Evolutionary conservation across 140 eudicot species (phyloP), one percentile per base, ranked within the genome.

Genomic region (Cichorium intybus): DNA sequence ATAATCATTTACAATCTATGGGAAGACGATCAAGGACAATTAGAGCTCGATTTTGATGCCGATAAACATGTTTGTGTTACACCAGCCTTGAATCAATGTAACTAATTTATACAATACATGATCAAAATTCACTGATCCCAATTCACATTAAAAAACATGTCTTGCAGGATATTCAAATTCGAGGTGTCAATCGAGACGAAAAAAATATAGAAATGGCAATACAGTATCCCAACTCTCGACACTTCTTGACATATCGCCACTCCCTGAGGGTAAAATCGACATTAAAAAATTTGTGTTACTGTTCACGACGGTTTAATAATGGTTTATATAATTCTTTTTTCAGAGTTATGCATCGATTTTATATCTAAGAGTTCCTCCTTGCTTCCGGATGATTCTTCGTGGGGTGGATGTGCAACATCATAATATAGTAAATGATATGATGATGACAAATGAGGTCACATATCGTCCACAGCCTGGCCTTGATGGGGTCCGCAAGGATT

Each of bases 271-370:
- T 65, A 65, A 49, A 4, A 3, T 14, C 49, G 17, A 2, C 49
- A 43, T 43, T 43, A 0, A 11, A 43, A 1, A 11, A 11, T 39
- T 0, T 2, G 4, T 35, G 9, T 23, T 35, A 37, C 10, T 58
- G 55, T 66, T 27, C 27, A 58, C 39, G 37, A 39, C 49, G 17
- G 62, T 48, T 67, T 66, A 24, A 67, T 74, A 10, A 48, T 50
- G 5, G 2, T 57, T 4, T 57, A 0, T 17, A 20, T 37, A 8
- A 21, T 45, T 37, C n/a, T n/a, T 69, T 77, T 26, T 21, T 67
- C 87, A 90, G 97, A 90, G 96, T 70, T 90, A 90, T 75, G 90
- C 89, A 51, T 86, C 97, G 26, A 90, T 90, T 65, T 83, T 90
- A 22, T 90, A 90, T 68, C 87, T 90, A 48, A 78, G 97, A 71